Base-by-base conservation (phyloP, 371 early-diverging fungal species). In the Smittium culicis region DNA sequence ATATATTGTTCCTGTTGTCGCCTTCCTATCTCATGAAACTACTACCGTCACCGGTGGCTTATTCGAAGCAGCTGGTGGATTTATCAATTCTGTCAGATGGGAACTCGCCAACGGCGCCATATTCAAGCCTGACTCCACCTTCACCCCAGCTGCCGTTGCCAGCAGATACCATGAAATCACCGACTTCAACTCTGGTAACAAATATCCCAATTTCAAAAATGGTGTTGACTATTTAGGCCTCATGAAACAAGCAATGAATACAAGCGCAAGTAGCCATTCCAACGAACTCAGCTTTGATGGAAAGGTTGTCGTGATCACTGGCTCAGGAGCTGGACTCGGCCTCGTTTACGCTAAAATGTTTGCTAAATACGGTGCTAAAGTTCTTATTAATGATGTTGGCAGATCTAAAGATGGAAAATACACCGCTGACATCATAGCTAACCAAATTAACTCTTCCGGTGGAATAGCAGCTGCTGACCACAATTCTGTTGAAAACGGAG, bases 341-440 rank as follows among this genome's bases (percentile, higher is more conserved):
- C 80, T 87, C 34, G 89, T 88, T 0, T 93, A 96, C 74, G 92
- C 96, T 27, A 79, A 83, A 34, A 74, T 91, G 66, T 85, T 96
- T 68, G 91, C 84, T 63, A 88, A 84, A 72, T 80, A 88, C 3
- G 88, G 89, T 68, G 89, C 88, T 61, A 86, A 90, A 60, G 85
- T 86, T 35, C 93, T 96, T 20, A 92, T 96, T 55, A 96, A 96
- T 74, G 96, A 96, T 70, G 82, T 94, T 61, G 95, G 94, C 66
- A 75, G 68, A 70, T 74, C 67, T 54, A 77, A 73, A n/a, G 70
- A 71, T 31, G 85, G 83, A 24, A 67, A 67, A 8, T 64, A 66
- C 61, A 81, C 87, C 1, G 89, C 89, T 20, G 88, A 89, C 67
- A 71, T 73, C 55, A 88, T 89, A 11, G 89, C 86, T n/a, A 77